Conservation (phyloP, 345 rosid genomes). For the Eucalyptus tenuipes region DNA sequence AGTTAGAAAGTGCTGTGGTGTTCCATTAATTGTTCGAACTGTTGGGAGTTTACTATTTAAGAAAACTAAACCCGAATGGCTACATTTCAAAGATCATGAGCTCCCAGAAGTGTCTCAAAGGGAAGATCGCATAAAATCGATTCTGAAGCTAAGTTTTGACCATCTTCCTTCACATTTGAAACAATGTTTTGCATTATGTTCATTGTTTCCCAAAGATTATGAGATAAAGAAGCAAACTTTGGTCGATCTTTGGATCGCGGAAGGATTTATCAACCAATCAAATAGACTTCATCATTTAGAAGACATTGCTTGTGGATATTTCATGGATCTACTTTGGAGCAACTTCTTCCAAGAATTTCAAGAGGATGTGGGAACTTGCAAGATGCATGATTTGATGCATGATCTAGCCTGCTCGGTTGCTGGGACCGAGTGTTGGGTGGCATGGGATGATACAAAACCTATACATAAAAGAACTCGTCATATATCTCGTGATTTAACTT, state of each 20-base stretch:
- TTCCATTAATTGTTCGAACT: not conserved
- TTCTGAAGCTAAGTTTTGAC: rapidly evolving
- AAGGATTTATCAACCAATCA: too few relatives aligned
- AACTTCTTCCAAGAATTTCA: not conserved
- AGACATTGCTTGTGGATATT: too few relatives aligned
- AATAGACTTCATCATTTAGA: rapidly evolving
- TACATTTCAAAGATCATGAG: rapidly evolving
- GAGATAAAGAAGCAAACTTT: rapidly evolving
- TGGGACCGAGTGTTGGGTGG: rapidly evolving
- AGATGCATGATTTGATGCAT: not conserved
- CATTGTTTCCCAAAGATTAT: too few relatives aligned
- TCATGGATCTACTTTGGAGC: rapidly evolving
- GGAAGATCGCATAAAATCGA: rapidly evolving
- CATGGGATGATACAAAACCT: rapidly evolving
- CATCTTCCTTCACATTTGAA: too few relatives aligned
- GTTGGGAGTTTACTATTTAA: rapidly evolving
- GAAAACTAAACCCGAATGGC: rapidly evolving
- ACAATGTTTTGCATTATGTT: rapidly evolving
- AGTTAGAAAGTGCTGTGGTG: rapidly evolving
- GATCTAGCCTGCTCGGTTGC: not conserved
- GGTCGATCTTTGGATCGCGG: rapidly evolving
- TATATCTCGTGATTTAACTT: rapidly evolving
- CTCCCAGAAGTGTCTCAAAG: rapidly evolving
- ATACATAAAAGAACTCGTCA: too few relatives aligned
- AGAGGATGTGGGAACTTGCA: too few relatives aligned